Evolutionary conservation across 139 green algal genomes (phyloP), one percentile per base, ranked within the genome.

Genomic region (Zygnema cylindricum): DNA sequence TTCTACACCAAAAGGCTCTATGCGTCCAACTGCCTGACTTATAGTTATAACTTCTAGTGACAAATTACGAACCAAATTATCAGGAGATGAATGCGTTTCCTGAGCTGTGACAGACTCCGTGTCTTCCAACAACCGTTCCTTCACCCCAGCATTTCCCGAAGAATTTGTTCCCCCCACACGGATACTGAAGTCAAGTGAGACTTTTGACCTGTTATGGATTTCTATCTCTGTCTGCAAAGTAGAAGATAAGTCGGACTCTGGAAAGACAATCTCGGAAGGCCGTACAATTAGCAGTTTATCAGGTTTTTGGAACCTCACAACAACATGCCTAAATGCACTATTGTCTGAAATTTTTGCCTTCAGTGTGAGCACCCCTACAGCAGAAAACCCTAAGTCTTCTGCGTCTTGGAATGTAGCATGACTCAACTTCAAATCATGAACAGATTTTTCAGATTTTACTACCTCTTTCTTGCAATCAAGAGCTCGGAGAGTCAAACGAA

Each of bases 181-280:
- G 7, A 79, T 49, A 25, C 38, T 7, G 11, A 79, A 79, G 38
- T 79, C 71, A 79, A 79, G 38, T 25, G 71, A 16, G 7, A 79
- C 16, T 79, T 16, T 16, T 25, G 7, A 57, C 41, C 71, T 3
- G 71, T 79, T 79, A 25, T 16, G 38, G 11, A 79, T 79, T 3
- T 25, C 3, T 25, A 79, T 25, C 71, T 79, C 39, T 16, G 38
- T 25, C 71, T 79, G 71, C 71, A 79, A 16, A 3, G 3, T 16
- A 79, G 71, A 25, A 16, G 11, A 79, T 49, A 79, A 49, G 40
- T 79, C 71, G 16, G 71, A 79, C 11, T 79, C 71, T 16, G 71
- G 71, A 79, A 79, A 79, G 3, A 49, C 7, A 57, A 79, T 79
- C 71, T 79, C 71, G 39, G 71, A 79, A 57, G 71, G 71, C 11